These are phyloP conservation scores for Acidiella bohemica DNA, from an alignment of 495 filamentous ascomycete genomes.

Conservation along the genomic window DNA sequence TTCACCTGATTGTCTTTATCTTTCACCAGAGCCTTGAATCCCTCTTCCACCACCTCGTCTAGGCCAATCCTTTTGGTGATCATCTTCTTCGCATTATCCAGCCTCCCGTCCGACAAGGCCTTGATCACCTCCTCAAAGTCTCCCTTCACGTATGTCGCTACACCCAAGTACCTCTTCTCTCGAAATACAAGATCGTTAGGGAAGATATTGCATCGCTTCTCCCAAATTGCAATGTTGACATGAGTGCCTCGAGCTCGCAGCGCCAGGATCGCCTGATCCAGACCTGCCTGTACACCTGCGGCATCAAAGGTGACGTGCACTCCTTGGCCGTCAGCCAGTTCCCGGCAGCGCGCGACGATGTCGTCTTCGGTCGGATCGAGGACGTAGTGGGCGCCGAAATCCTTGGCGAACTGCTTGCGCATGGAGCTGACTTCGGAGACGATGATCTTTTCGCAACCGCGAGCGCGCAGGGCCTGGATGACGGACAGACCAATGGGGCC, in stretches of 20 bases:
- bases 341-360: slow-evolving; percentile 33
- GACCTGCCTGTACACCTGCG: slow-evolving; percentile 41
- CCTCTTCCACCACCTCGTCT: slow-evolving; percentile 43
- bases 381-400: slow-evolving; percentile 42
- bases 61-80: slow-evolving; percentile 43
- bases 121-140: slow-evolving; percentile 43
- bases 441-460: slow-evolving; percentile 39
- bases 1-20: slow-evolving; percentile 46
- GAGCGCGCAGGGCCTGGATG: slow-evolving; percentile 42
- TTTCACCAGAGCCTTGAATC: slow-evolving; percentile 42
- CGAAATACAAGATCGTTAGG: slow-evolving; percentile 43
- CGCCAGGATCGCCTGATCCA: slow-evolving; percentile 38
- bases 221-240: slow-evolving; percentile 52
- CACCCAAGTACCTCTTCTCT: slow-evolving; percentile 43
- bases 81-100: slow-evolving; percentile 41
- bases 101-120: slow-evolving; percentile 37
- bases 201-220: slow-evolving; percentile 35
- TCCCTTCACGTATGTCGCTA: slow-evolving; percentile 40
- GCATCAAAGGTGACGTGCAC: slow-evolving; percentile 45
- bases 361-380: slow-evolving; percentile 43
- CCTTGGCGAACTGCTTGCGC: slow-evolving; percentile 37
- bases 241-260: slow-evolving; percentile 41
- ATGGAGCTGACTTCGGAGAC: slow-evolving; percentile 40
- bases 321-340: slow-evolving; percentile 37
- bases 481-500: slow-evolving; percentile 52